A percentile compares a stretch with the other conserved stretches of the same genome.
Evolutionary conservation across 768 basidiomycete genomes (phyloP).

Genomic region (Trametes meyenii): DNA sequence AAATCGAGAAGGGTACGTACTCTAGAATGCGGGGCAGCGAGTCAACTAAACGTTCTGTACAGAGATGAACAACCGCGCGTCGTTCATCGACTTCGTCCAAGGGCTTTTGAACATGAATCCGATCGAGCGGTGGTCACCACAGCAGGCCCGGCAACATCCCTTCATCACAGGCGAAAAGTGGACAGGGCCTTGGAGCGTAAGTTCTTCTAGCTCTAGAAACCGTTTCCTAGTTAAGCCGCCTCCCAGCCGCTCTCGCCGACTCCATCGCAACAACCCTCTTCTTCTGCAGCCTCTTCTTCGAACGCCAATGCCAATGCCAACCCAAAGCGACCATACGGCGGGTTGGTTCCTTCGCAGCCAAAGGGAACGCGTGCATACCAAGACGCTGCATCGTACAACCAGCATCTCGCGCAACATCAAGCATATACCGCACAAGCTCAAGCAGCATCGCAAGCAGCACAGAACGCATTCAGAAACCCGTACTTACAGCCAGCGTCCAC

Average conservation of each 20-base stretch:
- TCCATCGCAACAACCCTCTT: constrained; percentile 1
- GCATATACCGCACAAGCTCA: constrained; percentile 88
- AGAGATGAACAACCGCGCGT: constrained; percentile 93
- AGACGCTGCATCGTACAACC: constrained; percentile 93
- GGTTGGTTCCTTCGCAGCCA: constrained; percentile 86
- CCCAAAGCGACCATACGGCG: constrained; percentile 90
- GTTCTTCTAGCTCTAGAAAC: neutral
- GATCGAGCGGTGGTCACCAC: constrained; percentile 94
- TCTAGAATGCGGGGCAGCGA: neutral
- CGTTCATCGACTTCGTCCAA: constrained; percentile 97
- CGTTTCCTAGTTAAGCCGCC: neutral
- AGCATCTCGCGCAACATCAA: constrained; percentile 93
- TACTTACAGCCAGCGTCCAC: constrained; percentile 60
- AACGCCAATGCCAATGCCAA: constrained; percentile 43
- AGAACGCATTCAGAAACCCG: constrained; percentile 73
- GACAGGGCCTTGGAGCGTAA: constrained; percentile 79
- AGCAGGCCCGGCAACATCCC: constrained; percentile 93
- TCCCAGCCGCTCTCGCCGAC: constrained; percentile 29
- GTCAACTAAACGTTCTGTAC: constrained; percentile 12
- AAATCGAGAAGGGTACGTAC: constrained; percentile 84
- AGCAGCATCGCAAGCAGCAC: constrained; percentile 70
- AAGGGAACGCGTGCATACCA: constrained; percentile 86
- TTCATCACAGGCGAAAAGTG: constrained; percentile 99
- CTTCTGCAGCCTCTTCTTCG: constrained; percentile 34
- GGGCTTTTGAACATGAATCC: constrained; percentile 94